Percentiles rank a stretch among this genome's conserved stretches.
These are phyloP conservation scores for Fusarium irregulare DNA, from an alignment of 2,329 filamentous ascomycete genomes.

Conservation along the genomic window DNA sequence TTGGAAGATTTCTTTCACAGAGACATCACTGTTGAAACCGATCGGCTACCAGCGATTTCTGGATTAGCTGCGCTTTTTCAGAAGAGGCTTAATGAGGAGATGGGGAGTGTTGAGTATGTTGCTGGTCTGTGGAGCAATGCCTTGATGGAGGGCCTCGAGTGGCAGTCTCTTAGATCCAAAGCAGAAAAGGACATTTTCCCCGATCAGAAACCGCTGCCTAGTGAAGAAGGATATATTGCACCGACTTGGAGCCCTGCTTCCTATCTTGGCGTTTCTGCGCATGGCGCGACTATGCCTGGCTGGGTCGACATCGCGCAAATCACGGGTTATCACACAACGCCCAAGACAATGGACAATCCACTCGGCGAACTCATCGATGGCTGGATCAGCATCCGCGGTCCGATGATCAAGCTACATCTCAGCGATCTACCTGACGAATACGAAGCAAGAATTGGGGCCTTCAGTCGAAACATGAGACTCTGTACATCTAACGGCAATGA, in stretches of 20 bases:
- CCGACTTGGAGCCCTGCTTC: slow-evolving; percentile 28
- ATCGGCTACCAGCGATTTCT: not conserved
- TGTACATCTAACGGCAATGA: slow-evolving; percentile 2
- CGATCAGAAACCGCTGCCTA: not conserved
- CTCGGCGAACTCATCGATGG: slow-evolving; percentile 13
- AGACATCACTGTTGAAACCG: not conserved
- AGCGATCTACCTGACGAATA: not conserved
- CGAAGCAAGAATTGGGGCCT: not conserved
- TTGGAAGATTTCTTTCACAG: not conserved
- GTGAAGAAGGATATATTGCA: not conserved
- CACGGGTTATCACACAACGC: not conserved
- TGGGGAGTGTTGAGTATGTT: not conserved
- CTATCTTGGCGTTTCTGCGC: not conserved
- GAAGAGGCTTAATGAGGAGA: not conserved
- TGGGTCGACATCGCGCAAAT: slow-evolving; percentile 12
- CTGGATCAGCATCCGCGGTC: not conserved
- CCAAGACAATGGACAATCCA: slow-evolving; percentile 11
- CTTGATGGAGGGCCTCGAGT: not conserved
- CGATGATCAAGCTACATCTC: not conserved
- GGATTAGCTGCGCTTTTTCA: not conserved
- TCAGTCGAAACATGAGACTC: not conserved
- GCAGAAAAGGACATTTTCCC: not conserved
- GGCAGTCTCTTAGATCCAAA: not conserved
- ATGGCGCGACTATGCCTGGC: not conserved
- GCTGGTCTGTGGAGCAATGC: slow-evolving; percentile 4